These are phyloP conservation scores for Rhynchosporium graminicola DNA, from an alignment of 2,329 filamentous ascomycete species.

Conservation along the genomic window DNA sequence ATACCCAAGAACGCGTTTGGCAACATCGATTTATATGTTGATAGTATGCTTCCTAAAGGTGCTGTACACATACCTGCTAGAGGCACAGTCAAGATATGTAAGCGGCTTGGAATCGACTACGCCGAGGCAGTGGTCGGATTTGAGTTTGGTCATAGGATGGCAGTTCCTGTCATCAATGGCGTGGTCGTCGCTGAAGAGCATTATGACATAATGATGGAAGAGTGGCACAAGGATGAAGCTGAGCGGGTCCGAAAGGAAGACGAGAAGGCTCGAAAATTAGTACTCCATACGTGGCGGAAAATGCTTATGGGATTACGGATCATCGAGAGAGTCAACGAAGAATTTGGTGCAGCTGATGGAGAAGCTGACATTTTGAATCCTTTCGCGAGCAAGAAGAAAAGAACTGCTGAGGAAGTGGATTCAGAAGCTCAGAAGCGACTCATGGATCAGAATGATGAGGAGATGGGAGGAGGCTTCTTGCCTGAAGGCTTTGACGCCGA, in stretches of 20 bases:
- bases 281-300: constrained; percentile 79
- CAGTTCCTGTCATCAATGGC: constrained; percentile 86
- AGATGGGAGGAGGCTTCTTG: constrained; percentile 62
- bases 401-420: constrained; percentile 34
- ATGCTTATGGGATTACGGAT: constrained; percentile 86
- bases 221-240: constrained; percentile 75
- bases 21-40: constrained; percentile 94
- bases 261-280: constrained; percentile 74
- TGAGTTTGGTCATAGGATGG: constrained; percentile 93
- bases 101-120: constrained; percentile 80
- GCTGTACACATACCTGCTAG: constrained; percentile 81
- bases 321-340: constrained; percentile 70
- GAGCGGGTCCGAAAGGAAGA: constrained; percentile 79
- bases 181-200: constrained; percentile 86
- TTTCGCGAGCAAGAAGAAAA: constrained; percentile 46
- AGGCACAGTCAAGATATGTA: constrained; percentile 78
- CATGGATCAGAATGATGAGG: constrained; percentile 46
- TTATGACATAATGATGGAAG: constrained; percentile 70
- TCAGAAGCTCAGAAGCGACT: constrained; percentile 35
- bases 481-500: constrained; percentile 57
- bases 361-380: constrained; percentile 59
- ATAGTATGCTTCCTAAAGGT: constrained; percentile 86
- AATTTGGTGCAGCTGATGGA: constrained; percentile 67
- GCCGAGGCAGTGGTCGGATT: constrained; percentile 96
- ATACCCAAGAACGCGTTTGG: constrained; percentile 95